A percentile compares a stretch with the other conserved stretches of the same genome.
Evolutionary conservation across 805 yeast species (phyloP).

Genomic region (Candida methanosorbosa): DNA sequence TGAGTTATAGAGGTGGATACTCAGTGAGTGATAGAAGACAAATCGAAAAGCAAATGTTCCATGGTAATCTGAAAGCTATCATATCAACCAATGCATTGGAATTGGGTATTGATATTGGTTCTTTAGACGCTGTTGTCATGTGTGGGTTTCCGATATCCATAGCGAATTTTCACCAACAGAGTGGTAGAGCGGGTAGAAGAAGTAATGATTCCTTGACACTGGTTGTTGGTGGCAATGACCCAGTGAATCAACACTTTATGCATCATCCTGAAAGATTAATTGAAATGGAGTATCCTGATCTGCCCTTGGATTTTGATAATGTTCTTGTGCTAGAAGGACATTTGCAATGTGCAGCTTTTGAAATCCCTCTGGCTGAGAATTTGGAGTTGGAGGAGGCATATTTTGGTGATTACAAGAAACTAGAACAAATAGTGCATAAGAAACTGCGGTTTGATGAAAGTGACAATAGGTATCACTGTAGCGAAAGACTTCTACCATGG

Average conservation of each 20-base stretch:
- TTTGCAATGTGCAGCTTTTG: slow-evolving; percentile 91
- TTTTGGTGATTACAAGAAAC: slow-evolving; percentile 35
- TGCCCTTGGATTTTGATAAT: slow-evolving; percentile 54
- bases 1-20: slow-evolving; percentile 96
- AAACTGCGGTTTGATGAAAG: slow-evolving; percentile 33
- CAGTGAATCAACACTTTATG: slow-evolving; percentile 81
- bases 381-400: slow-evolving; percentile 44
- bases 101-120: slow-evolving; percentile 91
- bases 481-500: slow-evolving; percentile 63
- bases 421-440: slow-evolving; percentile 18
- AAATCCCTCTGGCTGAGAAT: slow-evolving; percentile 47
- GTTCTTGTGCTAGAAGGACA: slow-evolving; percentile 67
- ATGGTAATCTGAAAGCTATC: slow-evolving; percentile 76
- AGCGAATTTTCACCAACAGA: slow-evolving; percentile 86
- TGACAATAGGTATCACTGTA: slow-evolving; percentile 43
- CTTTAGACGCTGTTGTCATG: slow-evolving; percentile 81
- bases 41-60: slow-evolving; percentile 86
- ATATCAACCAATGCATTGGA: slow-evolving; percentile 94
- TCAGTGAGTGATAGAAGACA: slow-evolving; percentile 76
- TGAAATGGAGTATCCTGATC: slow-evolving; percentile 45
- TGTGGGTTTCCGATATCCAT: slow-evolving; percentile 90
- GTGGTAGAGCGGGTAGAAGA: slow-evolving; percentile 96
- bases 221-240: slow-evolving; percentile 73
- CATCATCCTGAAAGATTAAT: slow-evolving; percentile 54
- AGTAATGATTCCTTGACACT: slow-evolving; percentile 77